Evolutionary conservation across 2,329 filamentous ascomycete genomes (phyloP), one percentile per base, ranked within the genome.

Genomic region (Chrysoporthe deuterocubensis): DNA sequence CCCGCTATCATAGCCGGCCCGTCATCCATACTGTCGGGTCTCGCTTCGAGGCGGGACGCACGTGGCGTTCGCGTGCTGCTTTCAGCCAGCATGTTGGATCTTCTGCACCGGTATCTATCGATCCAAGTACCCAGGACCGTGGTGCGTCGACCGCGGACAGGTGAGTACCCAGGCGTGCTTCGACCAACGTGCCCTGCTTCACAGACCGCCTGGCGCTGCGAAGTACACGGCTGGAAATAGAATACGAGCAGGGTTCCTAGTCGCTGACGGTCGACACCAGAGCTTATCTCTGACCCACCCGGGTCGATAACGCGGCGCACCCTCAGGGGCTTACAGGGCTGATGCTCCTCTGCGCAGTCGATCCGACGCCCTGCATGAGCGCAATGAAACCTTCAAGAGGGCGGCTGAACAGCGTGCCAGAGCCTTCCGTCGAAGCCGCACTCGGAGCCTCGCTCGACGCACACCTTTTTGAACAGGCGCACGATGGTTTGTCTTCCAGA

Each of bases 341-440:
- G 50, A 54, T 16, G 26, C 2, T 13, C 8, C 50, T 9, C 37
- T 6, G 37, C 5, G 5, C 37, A 40, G 50, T 26, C 9, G 21
- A 54, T 32, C 50, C 50, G 50, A 54, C 21, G 50, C 50, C 50
- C 50, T 54, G 50, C 50, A 54, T 54, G 50, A 54, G 13, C 14
- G 50, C 50, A 16, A 54, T 32, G 46, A 48, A 48, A 48, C 4
- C 5, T 40, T 9, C 37, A 40, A 9, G 9, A 40, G 37, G 5
- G 37, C 37, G 37, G 37, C 37, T 40, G 37, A 40, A n/a, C 18
- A 48, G 44, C 44, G 44, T 18, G 44, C 44, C 44, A 48, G 18
- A 21, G 44, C 18, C 18, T 50, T 26, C 46, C 46, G 37, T 9
- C n/a, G 3, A 9, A 54, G 21, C 50, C 50, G 50, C 50, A 54